phyloP scores from a whole-genome alignment of 345 rosid genomes.

The Populus nigra region DNA sequence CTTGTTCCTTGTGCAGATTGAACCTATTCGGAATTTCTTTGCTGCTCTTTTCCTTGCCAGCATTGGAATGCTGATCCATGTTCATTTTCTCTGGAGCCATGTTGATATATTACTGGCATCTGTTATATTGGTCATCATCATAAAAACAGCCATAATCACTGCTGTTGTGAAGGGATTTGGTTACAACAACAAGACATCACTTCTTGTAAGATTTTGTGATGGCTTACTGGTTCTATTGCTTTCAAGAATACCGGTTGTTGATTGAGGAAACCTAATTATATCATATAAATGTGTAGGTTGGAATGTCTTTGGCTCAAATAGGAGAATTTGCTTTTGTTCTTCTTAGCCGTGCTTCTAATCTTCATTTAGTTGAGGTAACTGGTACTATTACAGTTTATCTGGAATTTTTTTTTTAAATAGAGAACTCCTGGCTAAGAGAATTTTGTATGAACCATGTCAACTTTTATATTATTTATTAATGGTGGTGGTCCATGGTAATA shows the following conservation, averaged over 20 bases:
- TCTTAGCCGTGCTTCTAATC: conserved; percentile 95
- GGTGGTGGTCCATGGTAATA: neutral
- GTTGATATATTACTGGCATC: conserved; percentile 85
- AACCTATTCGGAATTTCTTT: conserved; percentile 90
- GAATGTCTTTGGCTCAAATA: conserved; percentile 94
- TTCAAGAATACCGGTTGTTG: neutral
- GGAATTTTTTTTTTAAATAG: neutral
- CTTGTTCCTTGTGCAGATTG: conserved; percentile 49
- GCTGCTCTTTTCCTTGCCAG: conserved; percentile 94
- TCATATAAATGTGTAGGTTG: conserved; percentile 47
- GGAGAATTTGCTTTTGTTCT: conserved; percentile 98
- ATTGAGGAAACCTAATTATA: neutral
- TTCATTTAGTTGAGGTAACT: conserved; percentile 87
- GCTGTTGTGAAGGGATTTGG: conserved; percentile 79
- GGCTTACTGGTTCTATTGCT: neutral
- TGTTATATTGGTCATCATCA: conserved; percentile 68
- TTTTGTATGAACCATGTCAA: neutral
- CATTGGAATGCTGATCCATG: conserved; percentile 85
- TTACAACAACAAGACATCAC: conserved; percentile 80
- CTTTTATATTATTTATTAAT: no score
- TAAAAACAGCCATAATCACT: conserved; percentile 65
- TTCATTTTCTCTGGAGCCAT: conserved; percentile 91
- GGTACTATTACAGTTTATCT: conserved; percentile 11
- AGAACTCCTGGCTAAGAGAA: neutral
- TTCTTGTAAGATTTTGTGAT: conserved; percentile 58